Evolutionary conservation across 2,329 filamentous ascomycete genomes (phyloP), one percentile per base, ranked within the genome.

Genomic region (Scytalidium lignicola): DNA sequence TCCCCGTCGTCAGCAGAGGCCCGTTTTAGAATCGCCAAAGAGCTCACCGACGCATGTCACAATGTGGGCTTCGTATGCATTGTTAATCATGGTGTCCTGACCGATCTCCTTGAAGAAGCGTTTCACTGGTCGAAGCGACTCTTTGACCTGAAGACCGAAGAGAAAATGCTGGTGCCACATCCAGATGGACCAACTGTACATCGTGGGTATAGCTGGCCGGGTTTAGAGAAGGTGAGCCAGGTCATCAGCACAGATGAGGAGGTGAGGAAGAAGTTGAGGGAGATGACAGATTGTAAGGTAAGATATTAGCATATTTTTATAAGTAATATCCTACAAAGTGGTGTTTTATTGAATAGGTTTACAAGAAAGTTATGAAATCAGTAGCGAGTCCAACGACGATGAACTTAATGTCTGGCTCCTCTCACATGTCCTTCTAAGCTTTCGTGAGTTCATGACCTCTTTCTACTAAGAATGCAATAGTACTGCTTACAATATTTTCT

Each of bases 131-230:
- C 70, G 10, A 69, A 68, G 49, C 58, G 62, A 20, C 65, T 77
- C 8, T 76, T 75, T 48, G 66, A 69, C 40, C 61, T 77, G 9
- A 65, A 70, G 0, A 59, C 60, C 13, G 68, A 71, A 41, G 65
- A 71, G 43, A 77, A 77, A 54, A 70, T 73, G 65, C 67, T 69
- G 47, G 74, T 73, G 1, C 72, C 72, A 3, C 74, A 76, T 60
- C 74, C 74, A 3, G 63, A 68, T 9, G 75, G 74, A 8, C 72
- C 70, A 51, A 66, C 63, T 9, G 67, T 76, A 2, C 74, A 80
- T 58, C 69, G 76, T 43, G 77, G 77, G n/a, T 80, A 80, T 55
- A 79, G 74, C 1, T 75, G 74, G 68, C 74, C 74, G 0, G 76
- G 76, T 0, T 55, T 76, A 44, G 76, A 80, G 60, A 78, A 79